Evolutionary conservation across 2,329 filamentous ascomycete species (phyloP), one percentile per base, ranked within the genome.

Genomic region (Metarhizium guizhouense): DNA sequence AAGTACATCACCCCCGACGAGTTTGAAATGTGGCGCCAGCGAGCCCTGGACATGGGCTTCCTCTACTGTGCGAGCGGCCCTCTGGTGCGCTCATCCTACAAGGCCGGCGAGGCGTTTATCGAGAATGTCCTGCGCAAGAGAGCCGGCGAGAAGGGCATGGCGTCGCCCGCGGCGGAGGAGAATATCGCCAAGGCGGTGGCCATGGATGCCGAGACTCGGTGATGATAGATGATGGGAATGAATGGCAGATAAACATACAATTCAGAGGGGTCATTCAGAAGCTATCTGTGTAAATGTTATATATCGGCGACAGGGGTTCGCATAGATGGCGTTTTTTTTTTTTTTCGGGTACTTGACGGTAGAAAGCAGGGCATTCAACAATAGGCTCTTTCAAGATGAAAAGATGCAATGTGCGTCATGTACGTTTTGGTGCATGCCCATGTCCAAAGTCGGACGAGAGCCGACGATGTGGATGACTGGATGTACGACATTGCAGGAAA

Each of bases 61-160:
- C 73, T 99, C 63, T 99, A 97, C 76, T 95, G 91, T 69, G 94
- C 94, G 14, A 94, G 88, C 56, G 94, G 94, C 0, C 94, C 94
- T 2, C 76, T 99, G 51, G 93, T 99, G 29, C 83, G 94, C 58
- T 96, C 91, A 62, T 95, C 89, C 50, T 99, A 99, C 76, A 99
- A 99, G 78, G 94, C 94, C 2, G 94, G 94, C 42, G 94, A 99
- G 76, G 90, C 91, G 1, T 99, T 99, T 69, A 99, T 99, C 63
- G 94, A 99, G 79, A 99, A 99, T 65, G 93, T 99, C 20, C 75
- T 99, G 58, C 88, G 90, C 73, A 95, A 95, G 82, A 79, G 90
- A 52, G 80, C 77, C 0, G 76, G 74, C 20, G 72, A 73, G 59
- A 77, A 72, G 60, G 63, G 61, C 32, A 62, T 68, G 54, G 61